Evolutionary conservation across 768 basidiomycete genomes (phyloP), one percentile per base, ranked within the genome.

Genomic region (Boletus rufocinnamomeus): DNA sequence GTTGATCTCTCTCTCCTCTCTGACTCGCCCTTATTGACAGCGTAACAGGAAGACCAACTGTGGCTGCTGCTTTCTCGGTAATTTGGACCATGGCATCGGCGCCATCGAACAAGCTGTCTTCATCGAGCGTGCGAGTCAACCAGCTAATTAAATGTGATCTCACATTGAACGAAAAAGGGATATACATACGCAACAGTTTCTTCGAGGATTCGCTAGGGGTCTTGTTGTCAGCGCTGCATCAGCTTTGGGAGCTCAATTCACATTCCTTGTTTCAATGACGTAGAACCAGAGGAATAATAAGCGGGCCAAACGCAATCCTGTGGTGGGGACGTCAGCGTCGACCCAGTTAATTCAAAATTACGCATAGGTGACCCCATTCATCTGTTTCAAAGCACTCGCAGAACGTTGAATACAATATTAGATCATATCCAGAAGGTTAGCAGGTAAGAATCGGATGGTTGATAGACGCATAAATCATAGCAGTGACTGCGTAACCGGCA

Each of bases 251-350:
- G 25, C 13, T 44, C 19, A 35, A 54, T 51, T 6, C 27, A 72
- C 69, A 52, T 72, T 69, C 66, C 68, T 73, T 49, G 74, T 76
- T 70, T 78, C 74, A 37, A 75, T 52, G 55, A 75, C 49, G 58
- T 63, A 78, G 34, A 72, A 30, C n/a, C n/a, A n/a, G n/a, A n/a
- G n/a, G n/a, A n/a, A 9, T 10, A 30, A 9, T 9, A 30, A 9
- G 30, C 30, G 30, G 30, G 30, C 9, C 30, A 30, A 30, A 30
- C 30, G 30, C 30, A 30, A 30, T 30, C 9, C 9, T 9, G 30
- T 9, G 1, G 30, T 10, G 30, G 1, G 30, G 30, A 30, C 30
- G 1, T 30, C 30, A 30, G 9, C 9, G 30, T 30, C 30, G 30
- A 30, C 5, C 30, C 30, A 30, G 30, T 30, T 30, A 10, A 30